phyloP scores from a whole-genome alignment of 2,329 filamentous ascomycete species.

The Dactylonectria estremocensis region DNA sequence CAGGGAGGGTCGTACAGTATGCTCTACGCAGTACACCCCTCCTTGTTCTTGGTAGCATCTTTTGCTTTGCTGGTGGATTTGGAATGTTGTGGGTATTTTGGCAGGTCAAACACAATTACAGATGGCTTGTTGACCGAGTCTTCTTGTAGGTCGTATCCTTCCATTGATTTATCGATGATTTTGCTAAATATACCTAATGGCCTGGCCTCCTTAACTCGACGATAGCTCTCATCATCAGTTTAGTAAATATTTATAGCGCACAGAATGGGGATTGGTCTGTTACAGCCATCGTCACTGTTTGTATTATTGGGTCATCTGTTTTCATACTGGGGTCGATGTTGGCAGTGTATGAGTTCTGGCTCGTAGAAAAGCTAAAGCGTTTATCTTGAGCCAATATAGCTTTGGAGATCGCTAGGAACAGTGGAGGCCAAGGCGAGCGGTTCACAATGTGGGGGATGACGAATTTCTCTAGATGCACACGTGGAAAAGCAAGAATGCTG shows the following conservation, averaged over 20 bases:
- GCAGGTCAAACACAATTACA: constrained; percentile 25
- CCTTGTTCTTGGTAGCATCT: constrained; percentile 21
- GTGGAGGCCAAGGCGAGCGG: no score
- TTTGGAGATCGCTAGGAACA: no score
- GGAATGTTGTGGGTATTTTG: constrained; percentile 24
- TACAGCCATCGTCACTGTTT: constrained; percentile 24
- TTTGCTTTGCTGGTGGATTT: constrained; percentile 9
- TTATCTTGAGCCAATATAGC: no score
- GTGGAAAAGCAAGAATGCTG: no score
- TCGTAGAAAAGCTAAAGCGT: not conserved
- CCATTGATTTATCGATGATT: not conserved
- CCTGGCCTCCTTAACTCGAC: constrained; percentile 51
- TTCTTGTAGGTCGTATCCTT: constrained; percentile 26
- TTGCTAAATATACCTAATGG: constrained; percentile 51
- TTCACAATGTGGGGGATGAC: no score
- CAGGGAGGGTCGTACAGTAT: constrained; percentile 17
- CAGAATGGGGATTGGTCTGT: constrained; percentile 23
- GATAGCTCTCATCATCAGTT: constrained; percentile 18
- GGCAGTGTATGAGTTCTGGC: not conserved
- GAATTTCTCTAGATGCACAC: no score
- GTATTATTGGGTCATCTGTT: constrained; percentile 7
- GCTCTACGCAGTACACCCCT: constrained; percentile 15
- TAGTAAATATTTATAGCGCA: constrained; percentile 26
- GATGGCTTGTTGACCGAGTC: constrained; percentile 27
- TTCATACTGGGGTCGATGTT: constrained; percentile 17